Evolutionary conservation across 352 stramenopile species (phyloP).

Genomic region (Phytophthora crassamura): DNA sequence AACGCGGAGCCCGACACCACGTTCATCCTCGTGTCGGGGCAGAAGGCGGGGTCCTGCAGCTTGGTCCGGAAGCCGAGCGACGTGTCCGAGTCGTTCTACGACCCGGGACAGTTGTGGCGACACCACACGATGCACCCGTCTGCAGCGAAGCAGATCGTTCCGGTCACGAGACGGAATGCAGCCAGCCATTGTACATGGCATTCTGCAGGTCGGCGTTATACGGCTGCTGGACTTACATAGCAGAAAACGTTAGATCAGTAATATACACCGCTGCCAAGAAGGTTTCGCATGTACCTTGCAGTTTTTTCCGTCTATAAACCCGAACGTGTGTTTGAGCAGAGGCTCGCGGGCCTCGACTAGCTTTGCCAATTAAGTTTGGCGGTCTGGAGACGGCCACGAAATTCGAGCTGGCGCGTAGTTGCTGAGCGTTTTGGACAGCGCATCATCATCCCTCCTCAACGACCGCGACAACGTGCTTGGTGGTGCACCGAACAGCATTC

Average conservation of each 20-base stretch:
- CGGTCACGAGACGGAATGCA: constrained; percentile 11
- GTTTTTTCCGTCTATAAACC: constrained; percentile 17
- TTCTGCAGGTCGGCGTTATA: constrained; percentile 5
- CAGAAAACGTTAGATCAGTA: neutral
- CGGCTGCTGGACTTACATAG: constrained; percentile 10
- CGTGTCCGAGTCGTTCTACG: constrained; percentile 4
- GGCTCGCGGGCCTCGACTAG: constrained; percentile 35
- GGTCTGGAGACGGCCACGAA: constrained; percentile 1
- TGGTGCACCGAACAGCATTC: constrained; percentile 3
- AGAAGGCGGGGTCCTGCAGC: neutral
- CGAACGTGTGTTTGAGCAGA: constrained; percentile 28
- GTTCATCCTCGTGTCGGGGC: constrained; percentile 2
- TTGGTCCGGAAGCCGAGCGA: neutral
- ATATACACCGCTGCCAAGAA: neutral
- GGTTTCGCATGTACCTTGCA: neutral
- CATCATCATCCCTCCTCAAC: constrained; percentile 6
- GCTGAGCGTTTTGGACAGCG: neutral
- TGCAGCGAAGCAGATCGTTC: constrained; percentile 20
- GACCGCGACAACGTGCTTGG: constrained; percentile 8
- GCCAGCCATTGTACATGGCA: constrained; percentile 6
- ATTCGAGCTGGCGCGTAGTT: neutral
- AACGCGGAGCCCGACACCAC: constrained; percentile 7
- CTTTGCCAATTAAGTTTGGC: neutral
- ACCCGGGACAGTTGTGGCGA: constrained; percentile 28
- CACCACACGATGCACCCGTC: constrained; percentile 20